Base-by-base conservation (phyloP, 176 grass and related monocot species). In the Sorghum bicolor region DNA sequence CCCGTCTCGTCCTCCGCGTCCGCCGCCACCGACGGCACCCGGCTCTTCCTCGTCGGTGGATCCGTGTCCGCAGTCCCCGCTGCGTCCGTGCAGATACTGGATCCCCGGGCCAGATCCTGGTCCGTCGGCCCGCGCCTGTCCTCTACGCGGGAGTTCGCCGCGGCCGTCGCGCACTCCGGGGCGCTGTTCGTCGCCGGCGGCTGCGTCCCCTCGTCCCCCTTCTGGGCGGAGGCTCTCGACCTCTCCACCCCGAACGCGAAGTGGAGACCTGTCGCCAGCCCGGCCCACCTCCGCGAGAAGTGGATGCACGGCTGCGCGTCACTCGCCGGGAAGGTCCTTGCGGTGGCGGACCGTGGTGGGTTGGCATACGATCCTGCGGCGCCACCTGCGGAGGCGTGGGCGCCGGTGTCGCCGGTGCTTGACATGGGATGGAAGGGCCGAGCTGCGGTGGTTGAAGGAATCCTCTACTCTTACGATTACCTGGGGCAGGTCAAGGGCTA, bases 241-340 rank as follows among this genome's bases (percentile, higher is more conserved):
- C 96, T 94, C n/a, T 85, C 85, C 13, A n/a, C 78, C 36, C 47
- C 43, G 12, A 6, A 22, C 16, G 70, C 89, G 32, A 83, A 76
- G 47, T 98, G 96, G 96, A 12, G 68, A 14, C 14, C 45, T 3
- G 74, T 95, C 43, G 84, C 86, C 41, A 95, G 96, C 73, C 96
- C 96, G 12, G 41, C 44, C 10, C 79, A 79, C 33, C 47, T 98
- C 70, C 76, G 93, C 22, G 87, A 92, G 85, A 98, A 98, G 58
- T 98, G 96, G 96, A 98, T 98, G 96, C 96, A 95, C 74, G 96
- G 96, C 5, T 93, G 91, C 81, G 93, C 85, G 9, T 86, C 90
- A 41, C 90, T 98, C 5, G 74, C 69, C 10, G 85, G 90, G 57
- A 85, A 86, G 89, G 75, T 95, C 32, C 93, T 98, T 6, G 89